Conservation (phyloP, 2,329 filamentous ascomycete genomes). For the Epichloe typhina region DNA sequence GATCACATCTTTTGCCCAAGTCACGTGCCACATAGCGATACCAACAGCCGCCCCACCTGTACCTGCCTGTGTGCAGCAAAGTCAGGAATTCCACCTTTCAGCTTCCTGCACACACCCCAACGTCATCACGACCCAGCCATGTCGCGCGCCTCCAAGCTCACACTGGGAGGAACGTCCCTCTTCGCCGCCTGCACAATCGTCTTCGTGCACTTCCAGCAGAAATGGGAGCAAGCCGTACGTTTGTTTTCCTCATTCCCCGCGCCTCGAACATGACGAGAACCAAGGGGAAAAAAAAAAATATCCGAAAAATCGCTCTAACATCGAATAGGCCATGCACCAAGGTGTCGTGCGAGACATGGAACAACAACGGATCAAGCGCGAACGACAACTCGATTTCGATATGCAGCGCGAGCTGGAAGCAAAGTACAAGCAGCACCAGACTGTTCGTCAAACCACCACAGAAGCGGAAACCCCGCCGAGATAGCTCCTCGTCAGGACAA, state of each 20-base stretch:
- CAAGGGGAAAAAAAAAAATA: not conserved
- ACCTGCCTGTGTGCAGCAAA: no score
- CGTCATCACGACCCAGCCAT: constrained; percentile 33
- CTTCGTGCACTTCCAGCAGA: constrained; percentile 83
- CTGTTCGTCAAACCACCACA: constrained; percentile 39
- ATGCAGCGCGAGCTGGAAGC: constrained; percentile 75
- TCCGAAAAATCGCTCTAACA: not conserved
- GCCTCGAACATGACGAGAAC: not conserved
- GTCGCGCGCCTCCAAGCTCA: constrained; percentile 84
- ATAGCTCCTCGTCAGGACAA: constrained; percentile 7
- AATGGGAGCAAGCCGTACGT: constrained; percentile 66
- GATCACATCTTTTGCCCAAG: no score
- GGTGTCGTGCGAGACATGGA: constrained; percentile 93
- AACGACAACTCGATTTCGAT: constrained; percentile 89
- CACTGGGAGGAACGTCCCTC: constrained; percentile 63
- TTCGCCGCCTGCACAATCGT: constrained; percentile 65
- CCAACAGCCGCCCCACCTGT: no score
- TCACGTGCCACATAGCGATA: no score
- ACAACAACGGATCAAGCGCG: constrained; percentile 77
- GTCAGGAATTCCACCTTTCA: no score
- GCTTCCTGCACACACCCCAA: not conserved
- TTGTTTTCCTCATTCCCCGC: not conserved
- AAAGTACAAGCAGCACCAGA: constrained; percentile 83
- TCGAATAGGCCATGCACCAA: constrained; percentile 73
- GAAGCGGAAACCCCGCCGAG: constrained; percentile 12